Conservation (phyloP, 129 eudicot genomes). For the Erigeron canadensis region DNA sequence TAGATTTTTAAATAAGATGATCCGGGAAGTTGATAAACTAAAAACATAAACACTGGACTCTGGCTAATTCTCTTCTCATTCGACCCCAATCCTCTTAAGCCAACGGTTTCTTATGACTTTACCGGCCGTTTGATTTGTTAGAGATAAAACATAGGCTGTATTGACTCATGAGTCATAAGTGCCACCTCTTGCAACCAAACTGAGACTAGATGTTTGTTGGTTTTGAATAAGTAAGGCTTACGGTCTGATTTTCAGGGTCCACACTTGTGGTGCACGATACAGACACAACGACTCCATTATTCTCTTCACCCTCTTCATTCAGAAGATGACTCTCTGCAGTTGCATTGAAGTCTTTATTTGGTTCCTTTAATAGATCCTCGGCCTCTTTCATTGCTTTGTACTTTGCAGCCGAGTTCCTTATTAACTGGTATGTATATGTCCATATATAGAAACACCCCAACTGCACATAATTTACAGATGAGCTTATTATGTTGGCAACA, state of each 20-base stretch:
- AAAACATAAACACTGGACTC: background rate
- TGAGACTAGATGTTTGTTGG: background rate
- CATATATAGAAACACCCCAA: slow-evolving; percentile 79
- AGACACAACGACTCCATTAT: slow-evolving; percentile 20
- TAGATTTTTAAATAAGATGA: background rate
- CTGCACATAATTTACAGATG: slow-evolving; percentile 36
- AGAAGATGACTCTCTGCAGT: slow-evolving; percentile 56
- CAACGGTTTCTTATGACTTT: background rate
- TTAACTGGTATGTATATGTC: slow-evolving; percentile 74
- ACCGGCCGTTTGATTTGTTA: background rate
- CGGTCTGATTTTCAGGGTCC: slow-evolving; percentile 39
- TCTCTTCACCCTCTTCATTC: slow-evolving; percentile 29
- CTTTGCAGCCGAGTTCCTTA: slow-evolving; percentile 46
- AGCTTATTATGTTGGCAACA: background rate
- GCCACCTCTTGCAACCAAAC: background rate
- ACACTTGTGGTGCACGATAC: slow-evolving; percentile 22
- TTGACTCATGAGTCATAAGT: background rate
- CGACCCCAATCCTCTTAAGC: background rate
- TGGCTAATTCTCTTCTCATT: background rate
- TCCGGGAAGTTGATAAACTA: background rate
- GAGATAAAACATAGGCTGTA: background rate
- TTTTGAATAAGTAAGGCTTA: slow-evolving; percentile 16
- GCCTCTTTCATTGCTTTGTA: slow-evolving; percentile 38
- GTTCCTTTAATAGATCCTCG: slow-evolving; percentile 34
- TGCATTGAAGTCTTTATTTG: slow-evolving; percentile 64